A percentile compares a stretch with the other conserved stretches of the same genome.
Evolutionary conservation across 2,329 filamentous ascomycete species (phyloP).

Genomic region (Fusarium napiforme): DNA sequence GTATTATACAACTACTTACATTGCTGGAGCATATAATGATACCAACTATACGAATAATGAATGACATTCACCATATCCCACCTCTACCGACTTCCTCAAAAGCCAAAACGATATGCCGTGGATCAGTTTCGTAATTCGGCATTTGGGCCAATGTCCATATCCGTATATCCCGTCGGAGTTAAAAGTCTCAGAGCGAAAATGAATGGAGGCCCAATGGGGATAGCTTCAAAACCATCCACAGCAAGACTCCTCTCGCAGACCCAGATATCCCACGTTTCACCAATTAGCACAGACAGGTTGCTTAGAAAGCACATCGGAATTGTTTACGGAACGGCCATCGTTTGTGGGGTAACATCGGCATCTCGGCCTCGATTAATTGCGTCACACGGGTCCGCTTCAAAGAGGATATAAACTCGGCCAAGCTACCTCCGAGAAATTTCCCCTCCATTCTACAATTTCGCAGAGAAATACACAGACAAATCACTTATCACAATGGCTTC

Average conservation of each 20-base stretch:
- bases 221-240: neutral
- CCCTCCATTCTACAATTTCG: neutral
- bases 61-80: neutral
- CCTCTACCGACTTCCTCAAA: neutral
- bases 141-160: neutral
- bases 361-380: constrained; percentile 23
- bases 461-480: neutral
- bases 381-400: constrained; percentile 32
- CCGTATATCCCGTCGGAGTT: neutral
- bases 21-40: neutral
- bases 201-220: neutral
- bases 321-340: neutral
- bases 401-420: constrained; percentile 23
- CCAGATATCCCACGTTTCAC: neutral
- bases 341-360: constrained; percentile 25
- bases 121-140: constrained; percentile 1
- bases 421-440: neutral
- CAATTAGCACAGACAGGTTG: constrained; percentile 9
- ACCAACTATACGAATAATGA: neutral
- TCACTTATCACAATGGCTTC: constrained; percentile 60
- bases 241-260: neutral
- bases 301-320: constrained; percentile 20
- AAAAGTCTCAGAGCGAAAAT: neutral
- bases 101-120: neutral
- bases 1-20: neutral